Evolutionary conservation across 495 filamentous ascomycete species (phyloP), one percentile per base, ranked within the genome.

Genomic region (Jackrogersella minutella): DNA sequence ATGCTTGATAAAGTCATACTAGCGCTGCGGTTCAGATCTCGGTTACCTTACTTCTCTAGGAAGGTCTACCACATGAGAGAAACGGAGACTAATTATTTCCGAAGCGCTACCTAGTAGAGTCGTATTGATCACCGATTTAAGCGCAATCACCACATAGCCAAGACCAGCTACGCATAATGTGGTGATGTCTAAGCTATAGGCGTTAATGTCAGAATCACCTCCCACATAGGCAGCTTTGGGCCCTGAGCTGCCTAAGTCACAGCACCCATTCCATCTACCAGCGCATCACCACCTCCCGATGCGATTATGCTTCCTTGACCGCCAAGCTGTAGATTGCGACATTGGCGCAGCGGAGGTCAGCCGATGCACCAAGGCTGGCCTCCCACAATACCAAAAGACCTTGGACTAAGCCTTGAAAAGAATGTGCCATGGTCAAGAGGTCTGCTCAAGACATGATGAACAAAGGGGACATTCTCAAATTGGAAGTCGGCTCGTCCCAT

Each of bases 381-480:
- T 52, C 41, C 17, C 26, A 64, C 41, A 46, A 28, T 52, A 57
- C 51, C 66, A 58, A 39, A 44, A 52, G 26, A 46, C 14, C 52
- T 54, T 28, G 11, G 69, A 59, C 69, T 73, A 73, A 49, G 57
- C 71, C 68, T 44, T 62, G 71, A 73, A 52, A 63, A 73, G 71
- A 73, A 73, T 73, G 71, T 73, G 71, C 50, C 50, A 69, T 69
- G 43, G 33, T 62, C 52, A 39, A 64, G 56, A 65, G 46, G 41
- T 34, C 57, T 52, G 34, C 19, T 49, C 28, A 30, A 58, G 51
- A 43, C 46, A 46, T 17, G 37, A 40, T 24, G 39, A 56, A 33
- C 8, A 64, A 24, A 34, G 58, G 14, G 58, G 57, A 58, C 51
- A 65, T 53, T 57, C 66, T 62, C 44, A 41, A 69, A 65, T 39